Conservation (phyloP, 306 rosid genomes). For the Lotus japonicus region DNA sequence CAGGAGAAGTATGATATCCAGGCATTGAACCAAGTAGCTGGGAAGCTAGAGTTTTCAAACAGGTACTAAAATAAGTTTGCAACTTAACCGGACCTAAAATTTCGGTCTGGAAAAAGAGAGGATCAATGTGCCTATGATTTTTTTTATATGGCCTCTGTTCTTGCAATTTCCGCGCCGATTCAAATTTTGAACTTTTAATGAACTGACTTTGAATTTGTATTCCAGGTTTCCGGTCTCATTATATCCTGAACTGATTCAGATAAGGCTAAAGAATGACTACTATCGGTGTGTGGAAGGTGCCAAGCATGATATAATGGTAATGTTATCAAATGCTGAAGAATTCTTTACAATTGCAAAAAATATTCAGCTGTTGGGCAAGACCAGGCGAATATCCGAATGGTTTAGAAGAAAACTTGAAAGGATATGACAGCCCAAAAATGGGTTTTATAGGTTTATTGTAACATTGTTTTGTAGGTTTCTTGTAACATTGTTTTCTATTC, state of each 20-base stretch:
- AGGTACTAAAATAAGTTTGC: slow-evolving; percentile 41
- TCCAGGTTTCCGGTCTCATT: slow-evolving; percentile 64
- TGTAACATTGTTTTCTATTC: slow-evolving; percentile 26
- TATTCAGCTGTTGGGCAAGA: slow-evolving; percentile 25
- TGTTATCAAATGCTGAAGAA: slow-evolving; percentile 45
- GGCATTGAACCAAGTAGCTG: slow-evolving; percentile 50
- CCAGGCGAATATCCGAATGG: slow-evolving; percentile 38
- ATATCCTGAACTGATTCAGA: slow-evolving; percentile 56
- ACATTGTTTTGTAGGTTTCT: slow-evolving; percentile 15
- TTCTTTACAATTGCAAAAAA: slow-evolving; percentile 32
- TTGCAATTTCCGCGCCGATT: background rate
- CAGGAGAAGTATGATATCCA: slow-evolving; percentile 49
- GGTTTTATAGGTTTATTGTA: slow-evolving; percentile 21
- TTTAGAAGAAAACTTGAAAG: slow-evolving; percentile 51
- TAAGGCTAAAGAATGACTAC: slow-evolving; percentile 56
- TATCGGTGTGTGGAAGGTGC: slow-evolving; percentile 66
- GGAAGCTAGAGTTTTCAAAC: slow-evolving; percentile 52
- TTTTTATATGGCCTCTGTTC: background rate
- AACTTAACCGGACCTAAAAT: slow-evolving; percentile 5
- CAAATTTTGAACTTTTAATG: background rate
- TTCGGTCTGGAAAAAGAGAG: slow-evolving; percentile 3
- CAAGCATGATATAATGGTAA: slow-evolving; percentile 59
- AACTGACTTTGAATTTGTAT: slow-evolving; percentile 24
- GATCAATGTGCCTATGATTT: background rate
- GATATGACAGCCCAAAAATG: slow-evolving; percentile 33